phyloP scores from a whole-genome alignment of 768 basidiomycete genomes.

The Suillus alpinus region DNA sequence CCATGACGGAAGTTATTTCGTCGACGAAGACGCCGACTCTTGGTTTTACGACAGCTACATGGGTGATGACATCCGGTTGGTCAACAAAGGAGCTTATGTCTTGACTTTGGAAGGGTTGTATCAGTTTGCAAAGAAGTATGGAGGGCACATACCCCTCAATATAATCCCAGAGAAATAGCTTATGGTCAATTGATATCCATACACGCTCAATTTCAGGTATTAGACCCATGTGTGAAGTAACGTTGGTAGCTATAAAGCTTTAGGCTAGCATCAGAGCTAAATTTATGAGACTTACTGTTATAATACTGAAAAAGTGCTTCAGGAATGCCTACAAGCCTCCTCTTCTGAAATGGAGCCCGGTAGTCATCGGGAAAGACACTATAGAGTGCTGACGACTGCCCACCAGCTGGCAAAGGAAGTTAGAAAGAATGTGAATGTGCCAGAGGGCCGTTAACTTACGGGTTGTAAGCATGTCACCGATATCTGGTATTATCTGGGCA shows the following conservation, averaged over 20 bases:
- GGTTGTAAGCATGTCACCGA: slow-evolving; percentile 63
- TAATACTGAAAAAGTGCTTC: slow-evolving; percentile 78
- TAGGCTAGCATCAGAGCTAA: slow-evolving; percentile 9
- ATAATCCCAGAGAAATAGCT: slow-evolving; percentile 96
- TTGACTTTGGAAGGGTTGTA: slow-evolving; percentile 45
- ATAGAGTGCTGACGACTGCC: slow-evolving; percentile 72
- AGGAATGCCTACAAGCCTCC: slow-evolving; percentile 72
- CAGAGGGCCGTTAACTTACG: slow-evolving; percentile 38
- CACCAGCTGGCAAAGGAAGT: slow-evolving; percentile 43
- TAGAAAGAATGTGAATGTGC: background rate
- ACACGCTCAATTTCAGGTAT: slow-evolving; percentile 91
- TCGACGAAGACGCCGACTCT: slow-evolving; percentile 88
- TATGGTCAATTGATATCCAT: slow-evolving; percentile 94
- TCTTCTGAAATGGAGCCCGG: slow-evolving; percentile 77
- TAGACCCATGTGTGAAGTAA: slow-evolving; percentile 84
- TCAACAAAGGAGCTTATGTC: slow-evolving; percentile 91
- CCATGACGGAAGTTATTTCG: slow-evolving; percentile 83
- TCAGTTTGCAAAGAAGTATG: slow-evolving; percentile 2
- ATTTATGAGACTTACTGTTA: slow-evolving; percentile 50
- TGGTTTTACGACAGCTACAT: slow-evolving; percentile 85
- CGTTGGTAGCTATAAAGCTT: slow-evolving; percentile 50
- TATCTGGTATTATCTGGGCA: slow-evolving; percentile 69
- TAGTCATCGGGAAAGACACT: slow-evolving; percentile 75
- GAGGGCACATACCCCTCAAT: slow-evolving; percentile 69
- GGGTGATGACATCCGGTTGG: slow-evolving; percentile 84